These are phyloP conservation scores for Lineolata rhizophorae DNA, from an alignment of 495 filamentous ascomycete genomes.

Conservation along the genomic window DNA sequence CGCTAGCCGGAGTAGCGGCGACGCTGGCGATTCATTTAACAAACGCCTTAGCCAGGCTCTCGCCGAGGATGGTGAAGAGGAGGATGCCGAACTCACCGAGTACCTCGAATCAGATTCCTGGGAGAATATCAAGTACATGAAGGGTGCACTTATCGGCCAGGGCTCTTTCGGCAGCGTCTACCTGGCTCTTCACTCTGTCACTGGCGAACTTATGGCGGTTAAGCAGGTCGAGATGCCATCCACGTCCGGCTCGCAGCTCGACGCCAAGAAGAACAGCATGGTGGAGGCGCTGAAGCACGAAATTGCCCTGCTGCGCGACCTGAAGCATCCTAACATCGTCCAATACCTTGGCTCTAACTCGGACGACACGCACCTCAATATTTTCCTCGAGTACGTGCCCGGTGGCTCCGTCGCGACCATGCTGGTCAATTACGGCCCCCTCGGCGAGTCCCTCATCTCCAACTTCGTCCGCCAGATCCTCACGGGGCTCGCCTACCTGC, in stretches of 20 bases:
- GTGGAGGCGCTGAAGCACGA: conserved; percentile 91
- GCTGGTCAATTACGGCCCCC: conserved; percentile 91
- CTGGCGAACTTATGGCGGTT: conserved; percentile 91
- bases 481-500: conserved; percentile 81
- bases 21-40: conserved; percentile 39
- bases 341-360: conserved; percentile 90
- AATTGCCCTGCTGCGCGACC: conserved; percentile 79
- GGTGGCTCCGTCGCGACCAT: conserved; percentile 94
- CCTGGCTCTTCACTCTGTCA: conserved; percentile 88
- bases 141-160: conserved; percentile 88
- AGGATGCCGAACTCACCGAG: conserved; percentile 31
- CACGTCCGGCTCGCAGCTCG: conserved; percentile 51
- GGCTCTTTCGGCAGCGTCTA: conserved; percentile 95
- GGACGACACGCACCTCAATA: conserved; percentile 83
- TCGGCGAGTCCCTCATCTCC: conserved; percentile 80
- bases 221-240: conserved; percentile 95
- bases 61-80: conserved; percentile 66
- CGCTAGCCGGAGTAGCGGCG: conserved; percentile 33
- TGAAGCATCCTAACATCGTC: conserved; percentile 93
- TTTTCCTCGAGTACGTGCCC: conserved; percentile 98
- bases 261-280: conserved; percentile 91
- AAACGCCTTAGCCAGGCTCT: conserved; percentile 39
- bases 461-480: conserved; percentile 97
- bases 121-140: conserved; percentile 97
- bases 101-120: conserved; percentile 85